phyloP scores from a whole-genome alignment of 129 eudicot species.

The Escallonia rubra region DNA sequence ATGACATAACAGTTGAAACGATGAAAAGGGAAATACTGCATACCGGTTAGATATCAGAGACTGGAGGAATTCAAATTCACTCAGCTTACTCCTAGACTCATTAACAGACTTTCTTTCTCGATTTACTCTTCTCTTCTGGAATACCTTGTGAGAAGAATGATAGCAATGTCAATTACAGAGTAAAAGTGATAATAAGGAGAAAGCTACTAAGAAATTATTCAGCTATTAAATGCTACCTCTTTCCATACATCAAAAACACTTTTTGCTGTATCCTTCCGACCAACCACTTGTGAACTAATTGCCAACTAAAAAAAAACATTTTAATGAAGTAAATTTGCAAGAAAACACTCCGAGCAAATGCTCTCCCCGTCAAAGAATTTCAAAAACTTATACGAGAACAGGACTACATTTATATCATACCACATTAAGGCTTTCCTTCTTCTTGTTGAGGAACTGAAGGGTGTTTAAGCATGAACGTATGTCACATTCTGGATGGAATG shows the following conservation, averaged over 20 bases:
- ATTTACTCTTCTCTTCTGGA: conserved; percentile 68
- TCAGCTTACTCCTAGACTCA: conserved; percentile 29
- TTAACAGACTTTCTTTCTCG: conserved; percentile 38
- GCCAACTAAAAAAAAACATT: conserved; percentile 48
- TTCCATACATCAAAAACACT: conserved; percentile 92
- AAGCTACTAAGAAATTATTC: background rate
- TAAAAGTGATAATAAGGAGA: background rate
- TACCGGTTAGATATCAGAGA: conserved; percentile 80
- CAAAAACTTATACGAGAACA: conserved; percentile 9
- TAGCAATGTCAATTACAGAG: background rate
- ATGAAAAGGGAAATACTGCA: conserved; percentile 1
- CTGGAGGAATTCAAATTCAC: conserved; percentile 61
- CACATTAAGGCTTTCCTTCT: conserved; percentile 83
- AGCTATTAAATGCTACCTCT: conserved; percentile 44
- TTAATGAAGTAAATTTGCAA: conserved; percentile 1
- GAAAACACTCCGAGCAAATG: background rate
- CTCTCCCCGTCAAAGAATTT: background rate
- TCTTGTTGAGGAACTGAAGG: conserved; percentile 92
- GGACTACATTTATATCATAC: conserved; percentile 41
- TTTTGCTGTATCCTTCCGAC: conserved; percentile 78
- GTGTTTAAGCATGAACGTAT: conserved; percentile 94
- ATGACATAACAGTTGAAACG: conserved; percentile 10
- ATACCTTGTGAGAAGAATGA: conserved; percentile 39
- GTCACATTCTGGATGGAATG: conserved; percentile 65
- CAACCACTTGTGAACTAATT: conserved; percentile 88